Conservation (phyloP, 1,284 basidiomycete species). For the Calocybe gambosa region DNA sequence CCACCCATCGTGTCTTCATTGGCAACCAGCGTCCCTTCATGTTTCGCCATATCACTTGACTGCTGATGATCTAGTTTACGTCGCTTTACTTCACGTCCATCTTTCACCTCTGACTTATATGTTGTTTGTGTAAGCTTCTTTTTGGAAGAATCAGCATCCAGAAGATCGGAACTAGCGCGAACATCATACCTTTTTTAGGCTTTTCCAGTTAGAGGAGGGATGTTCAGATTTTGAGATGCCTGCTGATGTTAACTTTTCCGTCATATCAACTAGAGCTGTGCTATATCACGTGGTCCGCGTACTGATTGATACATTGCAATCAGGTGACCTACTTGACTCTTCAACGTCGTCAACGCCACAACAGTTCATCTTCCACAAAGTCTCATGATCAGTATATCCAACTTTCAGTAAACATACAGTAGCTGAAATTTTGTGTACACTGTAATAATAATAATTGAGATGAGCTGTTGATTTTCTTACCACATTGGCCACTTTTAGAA, state of each 20-base stretch:
- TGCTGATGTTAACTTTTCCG: too few species aligned
- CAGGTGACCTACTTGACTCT: too few species aligned
- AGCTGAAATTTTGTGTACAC: too few species aligned
- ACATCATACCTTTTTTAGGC: constrained; percentile 37
- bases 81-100: constrained; percentile 14
- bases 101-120: constrained; percentile 9
- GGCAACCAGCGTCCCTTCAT: not conserved
- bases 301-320: too few species aligned
- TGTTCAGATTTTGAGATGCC: not conserved
- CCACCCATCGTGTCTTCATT: constrained; percentile 25
- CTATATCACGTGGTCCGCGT: too few species aligned
- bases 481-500: too few species aligned
- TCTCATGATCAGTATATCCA: too few species aligned
- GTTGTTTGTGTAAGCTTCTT: constrained; percentile 9
- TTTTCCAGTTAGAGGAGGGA: constrained; percentile 47
- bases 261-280: not conserved
- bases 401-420: too few species aligned
- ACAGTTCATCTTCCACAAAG: too few species aligned
- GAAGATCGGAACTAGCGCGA: not conserved
- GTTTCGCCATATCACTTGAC: constrained; percentile 4
- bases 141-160: not conserved
- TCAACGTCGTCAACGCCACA: too few species aligned
- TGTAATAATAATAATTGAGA: too few species aligned
- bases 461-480: too few species aligned
- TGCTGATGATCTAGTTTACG: constrained; percentile 13